Percentiles rank a stretch among this genome's conserved stretches.
These are phyloP conservation scores for Endogone sp. DNA, from an alignment of 192 early-diverging fungal genomes.

Conservation along the genomic window DNA sequence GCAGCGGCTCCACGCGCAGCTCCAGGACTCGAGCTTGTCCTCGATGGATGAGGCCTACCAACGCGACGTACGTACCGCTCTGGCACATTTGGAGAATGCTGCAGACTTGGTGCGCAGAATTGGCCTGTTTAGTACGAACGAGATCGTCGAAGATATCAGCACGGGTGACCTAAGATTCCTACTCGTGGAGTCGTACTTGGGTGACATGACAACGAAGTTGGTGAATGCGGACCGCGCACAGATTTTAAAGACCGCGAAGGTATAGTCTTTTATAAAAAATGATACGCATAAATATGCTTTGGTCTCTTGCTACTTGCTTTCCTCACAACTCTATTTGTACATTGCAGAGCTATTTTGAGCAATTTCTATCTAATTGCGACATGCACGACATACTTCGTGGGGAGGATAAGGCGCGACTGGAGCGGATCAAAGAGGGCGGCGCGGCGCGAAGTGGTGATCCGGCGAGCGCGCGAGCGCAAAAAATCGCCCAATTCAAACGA, in stretches of 20 bases:
- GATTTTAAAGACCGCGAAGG: constrained; percentile 47
- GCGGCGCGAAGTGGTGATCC: constrained; percentile 26
- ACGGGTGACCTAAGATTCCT: constrained; percentile 73
- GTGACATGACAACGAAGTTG: constrained; percentile 44
- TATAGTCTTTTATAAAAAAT: constrained; percentile 13
- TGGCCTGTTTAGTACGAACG: constrained; percentile 82
- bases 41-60: constrained; percentile 43
- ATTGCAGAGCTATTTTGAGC: constrained; percentile 30
- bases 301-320: too few species aligned
- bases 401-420: constrained; percentile 16
- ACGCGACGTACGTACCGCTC: constrained; percentile 42
- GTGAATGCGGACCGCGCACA: constrained; percentile 34
- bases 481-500: constrained; percentile 73
- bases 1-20: constrained; percentile 11
- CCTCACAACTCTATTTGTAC: constrained; percentile 4
- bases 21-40: constrained; percentile 41
- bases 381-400: constrained; percentile 29
- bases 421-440: constrained; percentile 6
- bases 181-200: constrained; percentile 54
- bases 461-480: constrained; percentile 55
- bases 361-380: constrained; percentile 29
- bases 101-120: constrained; percentile 49
- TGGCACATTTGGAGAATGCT: constrained; percentile 41
- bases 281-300: too few species aligned
- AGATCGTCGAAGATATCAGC: constrained; percentile 83